Evolutionary conservation across 805 yeast species (phyloP).

Genomic region (Schwanniomyces pseudopolymorphus): DNA sequence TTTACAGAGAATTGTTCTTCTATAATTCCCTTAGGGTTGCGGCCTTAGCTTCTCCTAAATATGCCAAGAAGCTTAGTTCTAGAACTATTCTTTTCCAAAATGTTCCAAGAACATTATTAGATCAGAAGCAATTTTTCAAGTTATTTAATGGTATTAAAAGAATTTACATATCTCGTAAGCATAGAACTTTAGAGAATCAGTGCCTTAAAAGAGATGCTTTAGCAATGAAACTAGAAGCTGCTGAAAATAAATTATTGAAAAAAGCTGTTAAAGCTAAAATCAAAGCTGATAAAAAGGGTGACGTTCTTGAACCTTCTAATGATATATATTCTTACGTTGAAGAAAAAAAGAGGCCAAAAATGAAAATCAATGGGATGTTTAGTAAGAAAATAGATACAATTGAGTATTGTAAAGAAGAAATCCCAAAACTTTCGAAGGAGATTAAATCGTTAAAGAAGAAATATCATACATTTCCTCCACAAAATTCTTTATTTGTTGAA

Average conservation of each 20-base stretch:
- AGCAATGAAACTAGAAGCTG: conserved; percentile 63
- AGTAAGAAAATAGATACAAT: conserved; percentile 60
- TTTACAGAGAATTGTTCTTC: conserved; percentile 81
- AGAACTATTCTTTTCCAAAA: conserved; percentile 83
- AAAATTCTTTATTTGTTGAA: conserved; percentile 79
- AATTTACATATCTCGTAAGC: conserved; percentile 77
- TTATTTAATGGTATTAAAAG: conserved; percentile 80
- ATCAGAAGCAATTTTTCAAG: conserved; percentile 69
- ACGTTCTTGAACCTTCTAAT: conserved; percentile 40
- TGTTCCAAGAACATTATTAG: conserved; percentile 72
- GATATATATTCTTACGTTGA: conserved; percentile 61
- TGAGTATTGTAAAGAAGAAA: conserved; percentile 51
- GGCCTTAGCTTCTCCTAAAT: conserved; percentile 75
- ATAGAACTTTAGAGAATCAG: conserved; percentile 50
- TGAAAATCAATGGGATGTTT: conserved; percentile 46
- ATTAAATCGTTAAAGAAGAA: conserved; percentile 54
- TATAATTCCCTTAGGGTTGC: conserved; percentile 77
- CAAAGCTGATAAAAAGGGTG: conserved; percentile 68
- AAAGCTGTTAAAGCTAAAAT: conserved; percentile 62
- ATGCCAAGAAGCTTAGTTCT: conserved; percentile 70
- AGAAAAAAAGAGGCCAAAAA: conserved; percentile 65
- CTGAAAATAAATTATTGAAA: conserved; percentile 57
- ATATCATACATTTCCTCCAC: conserved; percentile 52
- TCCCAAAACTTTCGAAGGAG: conserved; percentile 59
- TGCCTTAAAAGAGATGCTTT: conserved; percentile 60